Percentiles rank a stretch among this genome's conserved stretches.
Conservation (phyloP, 306 rosid species). For the Spatholobus suberectus region DNA sequence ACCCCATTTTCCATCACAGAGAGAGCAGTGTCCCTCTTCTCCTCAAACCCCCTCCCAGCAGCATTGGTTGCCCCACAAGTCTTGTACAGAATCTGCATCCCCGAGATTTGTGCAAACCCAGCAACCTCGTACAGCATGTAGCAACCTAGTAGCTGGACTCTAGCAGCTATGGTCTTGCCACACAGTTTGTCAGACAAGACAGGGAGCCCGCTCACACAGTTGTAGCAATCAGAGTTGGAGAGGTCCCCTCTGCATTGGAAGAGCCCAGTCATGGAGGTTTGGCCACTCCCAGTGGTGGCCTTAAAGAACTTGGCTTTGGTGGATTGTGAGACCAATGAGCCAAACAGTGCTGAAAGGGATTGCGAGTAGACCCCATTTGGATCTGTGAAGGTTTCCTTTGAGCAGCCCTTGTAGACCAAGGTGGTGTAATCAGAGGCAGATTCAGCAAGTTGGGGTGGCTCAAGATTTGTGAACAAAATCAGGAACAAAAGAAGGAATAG, state of each 20-base stretch:
- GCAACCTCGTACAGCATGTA: slow-evolving; percentile 83
- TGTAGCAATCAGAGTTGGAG: slow-evolving; percentile 75
- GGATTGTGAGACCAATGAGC: slow-evolving; percentile 76
- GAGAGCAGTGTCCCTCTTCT: slow-evolving; percentile 84
- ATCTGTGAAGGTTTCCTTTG: slow-evolving; percentile 82
- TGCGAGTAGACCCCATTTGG: slow-evolving; percentile 90
- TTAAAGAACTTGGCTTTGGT: slow-evolving; percentile 77
- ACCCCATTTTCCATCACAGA: slow-evolving; percentile 87
- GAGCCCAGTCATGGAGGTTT: slow-evolving; percentile 71
- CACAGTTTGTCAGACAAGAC: slow-evolving; percentile 62
- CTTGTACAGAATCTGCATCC: slow-evolving; percentile 78
- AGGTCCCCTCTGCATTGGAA: slow-evolving; percentile 99
- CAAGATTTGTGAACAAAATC: slow-evolving; percentile 36
- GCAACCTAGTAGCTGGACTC: slow-evolving; percentile 88
- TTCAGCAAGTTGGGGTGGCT: slow-evolving; percentile 47
- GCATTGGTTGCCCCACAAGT: slow-evolving; percentile 71
- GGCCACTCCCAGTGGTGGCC: slow-evolving; percentile 72
- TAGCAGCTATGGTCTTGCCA: slow-evolving; percentile 77
- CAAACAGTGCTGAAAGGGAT: slow-evolving; percentile 77
- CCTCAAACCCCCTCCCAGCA: slow-evolving; percentile 86
- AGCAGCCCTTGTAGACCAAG: slow-evolving; percentile 89
- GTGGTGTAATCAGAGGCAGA: slow-evolving; percentile 73
- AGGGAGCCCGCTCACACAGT: slow-evolving; percentile 83
- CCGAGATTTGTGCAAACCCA: slow-evolving; percentile 88
- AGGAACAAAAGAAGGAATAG: slow-evolving; percentile 50